Base-by-base conservation (phyloP, 2,329 filamentous ascomycete genomes). In the Neonectria punicea region DNA sequence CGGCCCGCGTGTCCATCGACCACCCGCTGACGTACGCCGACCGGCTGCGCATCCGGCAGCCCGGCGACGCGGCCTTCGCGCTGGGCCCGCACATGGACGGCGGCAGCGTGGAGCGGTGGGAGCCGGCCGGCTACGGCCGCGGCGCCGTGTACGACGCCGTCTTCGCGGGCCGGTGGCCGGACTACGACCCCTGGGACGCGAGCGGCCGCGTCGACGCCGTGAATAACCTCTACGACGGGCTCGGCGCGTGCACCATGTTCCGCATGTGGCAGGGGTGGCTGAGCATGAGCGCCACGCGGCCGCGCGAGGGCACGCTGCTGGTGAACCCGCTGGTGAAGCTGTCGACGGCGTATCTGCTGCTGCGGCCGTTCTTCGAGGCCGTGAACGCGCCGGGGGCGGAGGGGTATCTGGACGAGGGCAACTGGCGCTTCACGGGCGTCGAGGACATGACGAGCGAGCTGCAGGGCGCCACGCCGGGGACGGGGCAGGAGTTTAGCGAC, bases 221-320 rank as follows among this genome's bases (percentile, higher is more conserved):
- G 2, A 90, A 88, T 65, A 91, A 97, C 77, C 80, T 94, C 36
- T 96, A 98, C 76, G 85, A 93, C 55, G 93, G 94, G 0, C 85
- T 93, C 0, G 94, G 94, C 0, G 90, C 92, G 1, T 97, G 93
- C 79, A 91, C 87, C 50, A 93, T 94, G 83, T 94, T 97, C 79
- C 87, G 95, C 43, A 92, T 93, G 85, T 95, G 93, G 78, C 94
- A 98, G 80, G 94, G 93, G 18, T 98, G 94, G 94, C 79, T 98
- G 57, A 88, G 87, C 65, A 90, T 98, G 85, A 93, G 90, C 63
- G 81, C 83, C n/a, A 91, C 89, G 0, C 89, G 85, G 0, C 92
- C 93, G 0, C 84, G 85, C 5, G 90, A 97, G 80, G 94, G 94
- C 1, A 96, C 94, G 0, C 80, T 98, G 57, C 84, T 93, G 47